Conservation (phyloP, 495 filamentous ascomycete species). For the Aspergillus indologenus region DNA sequence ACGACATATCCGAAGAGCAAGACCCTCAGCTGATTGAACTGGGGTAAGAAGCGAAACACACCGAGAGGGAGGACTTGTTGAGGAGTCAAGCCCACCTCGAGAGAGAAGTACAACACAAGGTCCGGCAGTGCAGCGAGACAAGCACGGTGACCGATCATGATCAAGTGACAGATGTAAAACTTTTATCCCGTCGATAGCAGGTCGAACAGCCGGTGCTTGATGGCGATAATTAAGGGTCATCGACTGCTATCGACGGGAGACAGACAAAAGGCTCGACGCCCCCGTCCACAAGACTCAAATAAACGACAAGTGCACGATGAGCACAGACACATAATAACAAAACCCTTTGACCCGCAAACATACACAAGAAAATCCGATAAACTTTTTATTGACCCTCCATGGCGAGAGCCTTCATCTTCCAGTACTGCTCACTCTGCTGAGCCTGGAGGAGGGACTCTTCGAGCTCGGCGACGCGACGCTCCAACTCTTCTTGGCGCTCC, state of each 20-base stretch:
- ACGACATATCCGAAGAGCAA: conserved; percentile 21
- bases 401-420: conserved; percentile 53
- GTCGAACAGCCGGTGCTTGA: conserved; percentile 26
- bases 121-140: conserved; percentile 18
- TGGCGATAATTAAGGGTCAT: conserved; percentile 12
- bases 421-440: conserved; percentile 56
- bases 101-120: conserved; percentile 17
- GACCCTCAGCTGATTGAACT: conserved; percentile 13
- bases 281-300: conserved; percentile 30
- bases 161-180: conserved; percentile 13
- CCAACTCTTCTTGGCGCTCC: conserved; percentile 61
- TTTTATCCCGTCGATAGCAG: conserved; percentile 27
- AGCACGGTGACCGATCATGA: not conserved
- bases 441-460: conserved; percentile 42
- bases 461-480: conserved; percentile 49
- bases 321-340: conserved; percentile 16
- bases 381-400: conserved; percentile 31
- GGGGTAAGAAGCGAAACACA: conserved; percentile 23
- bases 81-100: not conserved
- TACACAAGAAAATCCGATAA: conserved; percentile 14
- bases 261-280: conserved; percentile 31
- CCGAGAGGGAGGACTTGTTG: conserved; percentile 1
- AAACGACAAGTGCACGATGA: conserved; percentile 16
- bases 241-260: conserved; percentile 26
- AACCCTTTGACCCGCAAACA: conserved; percentile 10